Percentiles rank a stretch among this genome's conserved stretches.
Conservation (phyloP, 352 stramenopile species). For the Thalassiosira livingstoniorum region DNA sequence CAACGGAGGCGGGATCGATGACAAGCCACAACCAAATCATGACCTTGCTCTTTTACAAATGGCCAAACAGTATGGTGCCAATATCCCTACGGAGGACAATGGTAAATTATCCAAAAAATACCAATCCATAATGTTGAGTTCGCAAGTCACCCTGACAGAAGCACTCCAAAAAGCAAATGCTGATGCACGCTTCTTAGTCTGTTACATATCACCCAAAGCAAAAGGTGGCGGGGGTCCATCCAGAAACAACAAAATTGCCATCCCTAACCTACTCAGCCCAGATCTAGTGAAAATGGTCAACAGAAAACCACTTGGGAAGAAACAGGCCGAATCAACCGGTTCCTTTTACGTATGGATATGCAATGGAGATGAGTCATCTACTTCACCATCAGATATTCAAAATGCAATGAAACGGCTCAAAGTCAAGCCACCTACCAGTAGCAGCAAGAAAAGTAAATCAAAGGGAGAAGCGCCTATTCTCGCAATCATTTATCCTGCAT, state of each 20-base stretch:
- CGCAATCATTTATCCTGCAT: slow-evolving; percentile 65
- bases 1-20: slow-evolving; percentile 11
- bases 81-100: slow-evolving; percentile 7
- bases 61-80: slow-evolving; percentile 12
- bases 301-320: slow-evolving; percentile 61
- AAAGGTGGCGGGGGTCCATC: not conserved
- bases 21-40: not conserved
- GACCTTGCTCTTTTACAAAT: slow-evolving; percentile 27
- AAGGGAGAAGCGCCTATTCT: slow-evolving; percentile 61
- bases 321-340: slow-evolving; percentile 35
- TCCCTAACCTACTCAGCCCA: slow-evolving; percentile 65
- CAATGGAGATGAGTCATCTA: slow-evolving; percentile 38
- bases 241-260: slow-evolving; percentile 39
- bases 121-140: slow-evolving; percentile 34
- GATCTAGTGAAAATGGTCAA: slow-evolving; percentile 64
- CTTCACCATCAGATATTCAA: slow-evolving; percentile 49
- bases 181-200: slow-evolving; percentile 73
- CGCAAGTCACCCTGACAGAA: slow-evolving; percentile 48
- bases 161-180: slow-evolving; percentile 63
- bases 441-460: slow-evolving; percentile 35
- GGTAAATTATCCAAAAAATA: slow-evolving; percentile 14
- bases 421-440: slow-evolving; percentile 44
- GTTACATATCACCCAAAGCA: slow-evolving; percentile 65
- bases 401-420: slow-evolving; percentile 74
- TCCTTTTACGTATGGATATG: slow-evolving; percentile 78